These are phyloP conservation scores for Cystobasidium sp. DNA, from an alignment of 1,284 basidiomycete species.

Conservation along the genomic window DNA sequence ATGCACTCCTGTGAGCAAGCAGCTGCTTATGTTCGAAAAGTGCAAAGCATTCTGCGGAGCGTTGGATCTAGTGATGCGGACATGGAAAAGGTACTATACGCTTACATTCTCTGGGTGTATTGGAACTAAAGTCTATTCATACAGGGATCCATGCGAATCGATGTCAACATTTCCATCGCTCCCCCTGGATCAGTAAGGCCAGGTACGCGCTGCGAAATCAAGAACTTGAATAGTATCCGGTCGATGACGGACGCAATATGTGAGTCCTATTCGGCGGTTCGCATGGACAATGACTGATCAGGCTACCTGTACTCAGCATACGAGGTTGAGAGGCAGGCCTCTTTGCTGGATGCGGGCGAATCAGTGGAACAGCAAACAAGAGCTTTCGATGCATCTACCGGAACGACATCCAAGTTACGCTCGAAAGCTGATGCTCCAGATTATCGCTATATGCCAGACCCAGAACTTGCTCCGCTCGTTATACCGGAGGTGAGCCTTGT, in stretches of 20 bases:
- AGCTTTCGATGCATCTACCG: slow-evolving; percentile 81
- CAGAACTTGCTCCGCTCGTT: slow-evolving; percentile 79
- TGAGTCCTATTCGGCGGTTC: slow-evolving; percentile 57
- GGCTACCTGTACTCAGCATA: slow-evolving; percentile 59
- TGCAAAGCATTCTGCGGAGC: slow-evolving; percentile 80
- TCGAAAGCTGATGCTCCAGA: slow-evolving; percentile 93
- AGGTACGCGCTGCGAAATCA: slow-evolving; percentile 93
- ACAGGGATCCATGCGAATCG: slow-evolving; percentile 89
- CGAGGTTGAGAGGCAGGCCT: slow-evolving; percentile 74
- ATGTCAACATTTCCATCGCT: slow-evolving; percentile 93
- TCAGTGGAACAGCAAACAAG: slow-evolving; percentile 81
- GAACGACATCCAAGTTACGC: slow-evolving; percentile 79
- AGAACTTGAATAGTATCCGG: slow-evolving; percentile 91
- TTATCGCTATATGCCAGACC: slow-evolving; percentile 98
- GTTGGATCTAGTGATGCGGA: slow-evolving; percentile 91
- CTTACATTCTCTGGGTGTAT: not conserved
- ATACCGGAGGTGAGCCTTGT: slow-evolving; percentile 58
- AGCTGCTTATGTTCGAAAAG: slow-evolving; percentile 79
- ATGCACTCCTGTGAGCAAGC: slow-evolving; percentile 93
- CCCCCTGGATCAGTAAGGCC: slow-evolving; percentile 62
- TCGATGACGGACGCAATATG: slow-evolving; percentile 86
- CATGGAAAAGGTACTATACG: slow-evolving; percentile 80
- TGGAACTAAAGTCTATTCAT: not conserved
- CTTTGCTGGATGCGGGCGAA: slow-evolving; percentile 63
- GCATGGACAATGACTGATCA: not conserved